Percentiles rank a stretch among this genome's conserved stretches.
Conservation (phyloP, 2,329 filamentous ascomycete species). For the Hypoxylon sp. region DNA sequence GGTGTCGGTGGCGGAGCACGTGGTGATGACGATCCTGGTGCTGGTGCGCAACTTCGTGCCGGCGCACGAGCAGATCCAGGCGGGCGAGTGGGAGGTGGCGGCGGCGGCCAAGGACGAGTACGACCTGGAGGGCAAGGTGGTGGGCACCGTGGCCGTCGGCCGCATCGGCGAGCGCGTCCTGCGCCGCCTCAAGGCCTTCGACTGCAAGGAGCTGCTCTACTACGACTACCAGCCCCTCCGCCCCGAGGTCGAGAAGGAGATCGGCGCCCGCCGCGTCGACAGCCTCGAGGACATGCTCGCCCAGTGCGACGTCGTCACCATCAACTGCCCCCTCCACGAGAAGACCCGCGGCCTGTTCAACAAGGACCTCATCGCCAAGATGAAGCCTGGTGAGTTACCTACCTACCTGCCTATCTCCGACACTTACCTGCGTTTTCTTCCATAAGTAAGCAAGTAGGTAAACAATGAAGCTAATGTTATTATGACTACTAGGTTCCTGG, state of each 20-base stretch:
- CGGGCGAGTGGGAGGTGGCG: conserved; percentile 94
- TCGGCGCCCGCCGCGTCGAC: conserved; percentile 90
- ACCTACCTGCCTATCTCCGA: not conserved
- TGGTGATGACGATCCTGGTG: conserved; percentile 97
- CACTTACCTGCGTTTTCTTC: no score
- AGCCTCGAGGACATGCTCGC: conserved; percentile 90
- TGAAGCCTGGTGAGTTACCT: conserved; percentile 83
- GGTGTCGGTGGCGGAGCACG: conserved; percentile 98
- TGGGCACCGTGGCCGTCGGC: conserved; percentile 96
- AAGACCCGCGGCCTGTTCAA: conserved; percentile 97
- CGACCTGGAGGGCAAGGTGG: conserved; percentile 96
- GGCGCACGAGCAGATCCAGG: conserved; percentile 90
- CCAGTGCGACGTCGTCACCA: conserved; percentile 97
- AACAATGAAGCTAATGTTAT: no score
- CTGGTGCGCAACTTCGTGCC: conserved; percentile 99
- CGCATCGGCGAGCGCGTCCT: conserved; percentile 98
- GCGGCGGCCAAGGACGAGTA: conserved; percentile 98
- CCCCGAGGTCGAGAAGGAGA: conserved; percentile 89
- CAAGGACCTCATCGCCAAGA: conserved; percentile 98
- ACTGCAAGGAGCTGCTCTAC: conserved; percentile 99
- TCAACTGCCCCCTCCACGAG: conserved; percentile 99
- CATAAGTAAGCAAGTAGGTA: no score
- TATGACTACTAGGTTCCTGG: conserved; percentile 84
- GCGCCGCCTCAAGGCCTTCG: conserved; percentile 93
- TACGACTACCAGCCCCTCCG: conserved; percentile 97